Base-by-base conservation (phyloP, 331 rosid species). In the Malus hybrid region DNA sequence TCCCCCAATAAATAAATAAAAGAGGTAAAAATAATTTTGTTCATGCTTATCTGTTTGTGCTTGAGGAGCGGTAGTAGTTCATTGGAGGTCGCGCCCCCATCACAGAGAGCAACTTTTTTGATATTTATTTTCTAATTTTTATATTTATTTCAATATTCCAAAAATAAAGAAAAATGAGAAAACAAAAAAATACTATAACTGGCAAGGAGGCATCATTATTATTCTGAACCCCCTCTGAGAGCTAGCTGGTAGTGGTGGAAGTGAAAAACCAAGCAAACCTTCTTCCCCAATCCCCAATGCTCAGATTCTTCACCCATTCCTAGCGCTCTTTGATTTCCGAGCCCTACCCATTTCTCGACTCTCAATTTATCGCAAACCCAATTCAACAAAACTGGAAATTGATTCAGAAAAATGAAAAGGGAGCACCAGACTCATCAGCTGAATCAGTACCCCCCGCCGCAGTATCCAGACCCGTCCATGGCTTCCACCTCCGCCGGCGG, bases 31-130 rank as follows among this genome's bases (percentile, higher is more conserved):
- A 44, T 44, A 14, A 79, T 76, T 10, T 10, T 10, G 13, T 39
- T 81, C 71, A 86, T 82, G 85, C 82, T 86, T 80, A 91, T 89
- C 93, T 70, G 85, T 82, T 39, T 22, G 59, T 39, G 57, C 27
- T 83, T 52, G 79, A 52, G 72, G 34, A 39, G 72, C 6, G 19
- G 61, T 64, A 56, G 67, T 32, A 72, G 70, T 70, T 75, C 87
- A 86, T 91, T 24, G 95, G 86, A 74, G 80, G 52, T 79, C 81
- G 95, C 71, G 91, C 97, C 83, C 20, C 65, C 69, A 76, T 88
- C 90, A 85, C 93, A 10, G 86, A 84, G 85, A 46, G 60, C 77
- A 54, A 60, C 48, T 67, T 34, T 73, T 20, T 20, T 39, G 0
- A 59, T 77, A 72, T 71, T 20, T 22, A 4, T 48, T 0, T 57